phyloP scores from a whole-genome alignment of 345 rosid genomes.

The Heritiera fomes region DNA sequence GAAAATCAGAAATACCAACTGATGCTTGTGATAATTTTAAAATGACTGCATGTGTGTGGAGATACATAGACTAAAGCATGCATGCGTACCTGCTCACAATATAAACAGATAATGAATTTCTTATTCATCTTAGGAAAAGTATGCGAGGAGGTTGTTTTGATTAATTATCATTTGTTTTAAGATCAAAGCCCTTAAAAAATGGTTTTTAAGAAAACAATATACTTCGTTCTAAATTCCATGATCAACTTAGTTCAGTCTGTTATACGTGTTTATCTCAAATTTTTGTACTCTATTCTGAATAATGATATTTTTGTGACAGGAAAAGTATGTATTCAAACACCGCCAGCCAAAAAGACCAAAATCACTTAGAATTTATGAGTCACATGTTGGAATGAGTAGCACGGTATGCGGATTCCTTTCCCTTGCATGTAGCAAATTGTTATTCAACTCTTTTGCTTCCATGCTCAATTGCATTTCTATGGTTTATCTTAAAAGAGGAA shows the following conservation, averaged over 20 bases:
- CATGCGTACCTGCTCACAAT: not conserved
- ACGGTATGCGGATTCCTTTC: conserved; percentile 53
- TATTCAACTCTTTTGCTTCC: not conserved
- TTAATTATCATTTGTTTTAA: not conserved
- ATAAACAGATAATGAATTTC: not conserved
- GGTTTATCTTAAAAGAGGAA: not conserved
- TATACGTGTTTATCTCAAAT: not conserved
- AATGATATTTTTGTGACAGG: conserved; percentile 50
- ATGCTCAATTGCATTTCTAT: not conserved
- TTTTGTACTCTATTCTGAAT: not conserved
- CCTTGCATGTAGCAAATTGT: conserved; percentile 18
- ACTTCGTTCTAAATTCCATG: not conserved
- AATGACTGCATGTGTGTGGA: not conserved
- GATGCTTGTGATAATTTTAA: conserved; percentile 12
- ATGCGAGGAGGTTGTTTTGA: not conserved
- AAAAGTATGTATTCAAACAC: conserved; percentile 76
- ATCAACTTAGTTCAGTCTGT: not conserved
- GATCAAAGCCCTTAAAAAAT: not conserved
- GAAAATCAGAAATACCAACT: conserved; percentile 11
- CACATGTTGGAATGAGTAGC: conserved; percentile 99
- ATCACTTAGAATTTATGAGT: conserved; percentile 89
- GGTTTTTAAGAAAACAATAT: not conserved
- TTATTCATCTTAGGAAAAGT: not conserved
- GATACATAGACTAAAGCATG: not conserved
- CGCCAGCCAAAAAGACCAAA: conserved; percentile 85